phyloP scores from a whole-genome alignment of 106 monocot genomes.

The Allium sativum region DNA sequence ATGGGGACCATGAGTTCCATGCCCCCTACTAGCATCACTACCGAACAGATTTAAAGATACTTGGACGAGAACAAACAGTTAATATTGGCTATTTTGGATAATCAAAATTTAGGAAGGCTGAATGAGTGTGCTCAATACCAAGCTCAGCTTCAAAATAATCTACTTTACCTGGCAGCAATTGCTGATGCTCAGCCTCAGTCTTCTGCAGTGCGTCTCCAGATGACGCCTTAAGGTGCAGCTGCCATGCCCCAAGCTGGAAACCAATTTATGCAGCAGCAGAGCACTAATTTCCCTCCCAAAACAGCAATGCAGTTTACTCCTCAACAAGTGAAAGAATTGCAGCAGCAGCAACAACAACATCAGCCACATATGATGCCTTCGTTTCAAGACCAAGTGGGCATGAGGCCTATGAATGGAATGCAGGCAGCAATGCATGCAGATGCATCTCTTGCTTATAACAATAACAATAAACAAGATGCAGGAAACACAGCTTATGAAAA shows the following conservation, averaged over 20 bases:
- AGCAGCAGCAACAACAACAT: constrained; percentile 28
- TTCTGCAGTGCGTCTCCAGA: constrained; percentile 58
- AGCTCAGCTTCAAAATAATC: constrained; percentile 91
- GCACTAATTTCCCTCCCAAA: constrained; percentile 32
- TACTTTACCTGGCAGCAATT: constrained; percentile 83
- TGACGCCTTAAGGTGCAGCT: constrained; percentile 33
- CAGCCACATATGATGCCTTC: constrained; percentile 22
- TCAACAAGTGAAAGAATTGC: constrained; percentile 38
- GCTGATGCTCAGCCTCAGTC: constrained; percentile 85
- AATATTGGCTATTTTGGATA: too few species aligned
- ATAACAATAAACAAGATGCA: not conserved
- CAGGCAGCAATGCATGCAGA: constrained; percentile 3
- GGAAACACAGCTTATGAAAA: constrained; percentile 10
- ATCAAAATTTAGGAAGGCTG: too few species aligned
- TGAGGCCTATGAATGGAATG: constrained; percentile 32
- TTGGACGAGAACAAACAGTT: too few species aligned
- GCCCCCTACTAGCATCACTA: constrained; percentile 23
- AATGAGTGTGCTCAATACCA: too few species aligned
- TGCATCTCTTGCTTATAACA: constrained; percentile 2
- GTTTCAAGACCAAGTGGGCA: constrained; percentile 35
- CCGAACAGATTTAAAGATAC: constrained; percentile 42
- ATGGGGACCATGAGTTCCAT: constrained; percentile 15
- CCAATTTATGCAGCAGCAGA: constrained; percentile 54
- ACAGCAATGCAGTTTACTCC: constrained; percentile 30
- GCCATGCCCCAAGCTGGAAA: constrained; percentile 38